These are phyloP conservation scores for Suhomyces anneliseae DNA, from an alignment of 1,139 yeast species.

Conservation along the genomic window DNA sequence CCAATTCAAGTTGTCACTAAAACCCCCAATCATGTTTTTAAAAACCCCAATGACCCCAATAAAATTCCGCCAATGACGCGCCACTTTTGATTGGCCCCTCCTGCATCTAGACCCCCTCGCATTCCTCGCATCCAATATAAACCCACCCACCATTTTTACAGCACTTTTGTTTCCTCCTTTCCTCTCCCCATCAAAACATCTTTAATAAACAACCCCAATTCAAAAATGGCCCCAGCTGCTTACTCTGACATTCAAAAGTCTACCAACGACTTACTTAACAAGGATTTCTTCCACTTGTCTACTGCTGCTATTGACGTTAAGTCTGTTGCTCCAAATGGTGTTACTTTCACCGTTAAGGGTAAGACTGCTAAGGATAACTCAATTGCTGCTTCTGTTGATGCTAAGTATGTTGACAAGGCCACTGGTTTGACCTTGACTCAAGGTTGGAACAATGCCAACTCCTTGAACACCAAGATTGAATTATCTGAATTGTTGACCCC, in stretches of 20 bases:
- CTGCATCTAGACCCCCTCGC: constrained; percentile 6
- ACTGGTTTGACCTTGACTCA: constrained; percentile 93
- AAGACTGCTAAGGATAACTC: constrained; percentile 82
- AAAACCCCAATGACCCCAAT: constrained; percentile 5
- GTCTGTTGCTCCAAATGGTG: constrained; percentile 96
- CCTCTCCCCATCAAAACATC: neutral
- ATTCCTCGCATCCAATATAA: constrained; percentile 4
- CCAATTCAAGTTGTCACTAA: neutral
- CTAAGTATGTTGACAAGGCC: constrained; percentile 90
- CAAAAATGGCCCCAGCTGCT: constrained; percentile 61
- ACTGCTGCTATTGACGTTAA: constrained; percentile 87
- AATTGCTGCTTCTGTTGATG: constrained; percentile 86
- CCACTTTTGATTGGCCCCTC: constrained; percentile 5
- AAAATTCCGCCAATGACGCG: constrained; percentile 12
- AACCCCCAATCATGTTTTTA: neutral
- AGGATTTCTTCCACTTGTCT: constrained; percentile 90
- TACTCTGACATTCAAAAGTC: constrained; percentile 89
- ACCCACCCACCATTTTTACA: constrained; percentile 9
- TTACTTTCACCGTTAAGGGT: constrained; percentile 91
- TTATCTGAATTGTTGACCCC: constrained; percentile 90
- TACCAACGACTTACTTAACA: constrained; percentile 84
- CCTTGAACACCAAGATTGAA: constrained; percentile 90
- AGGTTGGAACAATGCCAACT: constrained; percentile 96
- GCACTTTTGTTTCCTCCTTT: constrained; percentile 1
- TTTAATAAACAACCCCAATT: constrained; percentile 4